These are phyloP conservation scores for Rugosomyces carneus DNA, from an alignment of 1,284 basidiomycete genomes.

Conservation along the genomic window DNA sequence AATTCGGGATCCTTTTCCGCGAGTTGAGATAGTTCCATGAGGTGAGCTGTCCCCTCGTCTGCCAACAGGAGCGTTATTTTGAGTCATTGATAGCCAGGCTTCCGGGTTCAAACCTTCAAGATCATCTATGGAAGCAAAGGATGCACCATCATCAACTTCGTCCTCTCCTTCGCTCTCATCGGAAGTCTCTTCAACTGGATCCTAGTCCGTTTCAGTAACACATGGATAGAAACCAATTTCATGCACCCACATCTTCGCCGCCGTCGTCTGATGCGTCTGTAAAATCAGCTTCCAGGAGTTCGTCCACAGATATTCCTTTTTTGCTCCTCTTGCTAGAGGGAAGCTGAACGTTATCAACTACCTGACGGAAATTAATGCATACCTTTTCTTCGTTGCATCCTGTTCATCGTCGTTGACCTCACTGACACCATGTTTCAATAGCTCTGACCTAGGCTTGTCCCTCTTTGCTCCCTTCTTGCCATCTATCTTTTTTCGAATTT, in stretches of 20 bases:
- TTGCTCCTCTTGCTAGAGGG: slow-evolving; percentile 9
- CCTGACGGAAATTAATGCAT: slow-evolving; percentile 9
- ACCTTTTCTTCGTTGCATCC: slow-evolving; percentile 28
- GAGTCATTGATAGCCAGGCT: not conserved
- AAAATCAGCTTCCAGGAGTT: slow-evolving; percentile 73
- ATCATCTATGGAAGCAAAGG: slow-evolving; percentile 73
- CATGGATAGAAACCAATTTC: slow-evolving; percentile 13
- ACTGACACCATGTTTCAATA: slow-evolving; percentile 3
- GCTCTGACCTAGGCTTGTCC: slow-evolving; percentile 33
- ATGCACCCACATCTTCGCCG: slow-evolving; percentile 16
- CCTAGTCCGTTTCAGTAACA: slow-evolving; percentile 25
- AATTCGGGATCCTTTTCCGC: slow-evolving; percentile 97
- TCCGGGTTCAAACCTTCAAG: slow-evolving; percentile 50
- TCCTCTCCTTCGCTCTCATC: slow-evolving; percentile 41
- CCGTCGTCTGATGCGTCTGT: slow-evolving; percentile 48
- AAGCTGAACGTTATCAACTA: not conserved
- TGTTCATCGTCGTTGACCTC: slow-evolving; percentile 33
- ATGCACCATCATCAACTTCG: slow-evolving; percentile 52
- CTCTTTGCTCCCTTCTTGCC: slow-evolving; percentile 45
- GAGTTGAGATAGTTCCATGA: slow-evolving; percentile 82
- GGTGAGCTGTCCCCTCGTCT: slow-evolving; percentile 71
- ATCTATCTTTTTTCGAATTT: slow-evolving; percentile 68
- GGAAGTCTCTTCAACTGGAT: slow-evolving; percentile 41
- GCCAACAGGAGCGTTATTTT: not conserved
- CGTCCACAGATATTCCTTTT: slow-evolving; percentile 72